Evolutionary conservation across 352 stramenopile species (phyloP).

Genomic region (Pythium grandisporangium): DNA sequence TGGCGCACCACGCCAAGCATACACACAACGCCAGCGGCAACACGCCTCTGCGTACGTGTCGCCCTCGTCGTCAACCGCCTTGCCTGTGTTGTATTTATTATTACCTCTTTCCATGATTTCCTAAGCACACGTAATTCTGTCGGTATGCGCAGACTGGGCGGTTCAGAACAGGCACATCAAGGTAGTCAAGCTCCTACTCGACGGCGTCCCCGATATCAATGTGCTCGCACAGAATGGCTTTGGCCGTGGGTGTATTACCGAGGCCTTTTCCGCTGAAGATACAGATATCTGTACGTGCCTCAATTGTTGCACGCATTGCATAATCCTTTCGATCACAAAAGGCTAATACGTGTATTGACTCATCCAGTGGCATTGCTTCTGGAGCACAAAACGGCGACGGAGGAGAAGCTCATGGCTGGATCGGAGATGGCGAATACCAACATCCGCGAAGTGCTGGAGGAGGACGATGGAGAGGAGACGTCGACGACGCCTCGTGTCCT

Average conservation of each 20-base stretch:
- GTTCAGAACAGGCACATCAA: slow-evolving; percentile 84
- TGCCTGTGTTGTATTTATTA: neutral
- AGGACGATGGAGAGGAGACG: slow-evolving; percentile 19
- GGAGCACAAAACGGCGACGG: slow-evolving; percentile 69
- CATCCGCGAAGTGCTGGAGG: slow-evolving; percentile 56
- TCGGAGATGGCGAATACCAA: slow-evolving; percentile 62
- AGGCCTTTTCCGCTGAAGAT: slow-evolving; percentile 80
- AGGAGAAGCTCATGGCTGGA: slow-evolving; percentile 63
- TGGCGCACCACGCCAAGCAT: slow-evolving; percentile 42
- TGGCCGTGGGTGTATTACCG: slow-evolving; percentile 68
- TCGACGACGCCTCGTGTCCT: slow-evolving; percentile 39
- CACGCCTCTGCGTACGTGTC: slow-evolving; percentile 53
- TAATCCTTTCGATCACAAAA: too few relatives aligned
- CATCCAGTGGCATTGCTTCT: slow-evolving; percentile 53
- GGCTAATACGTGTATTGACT: too few relatives aligned
- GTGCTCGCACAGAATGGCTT: slow-evolving; percentile 80
- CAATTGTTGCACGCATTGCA: too few relatives aligned
- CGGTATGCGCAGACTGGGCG: slow-evolving; percentile 63
- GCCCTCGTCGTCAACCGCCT: neutral
- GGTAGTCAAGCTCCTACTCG: slow-evolving; percentile 66
- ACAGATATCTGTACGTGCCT: slow-evolving; percentile 62
- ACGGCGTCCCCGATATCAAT: slow-evolving; percentile 59
- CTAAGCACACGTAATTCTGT: too few relatives aligned
- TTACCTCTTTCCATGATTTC: too few relatives aligned
- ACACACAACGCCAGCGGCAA: slow-evolving; percentile 71